Base-by-base conservation (phyloP, 257 asterid genomes). In the Linaria vulgaris region DNA sequence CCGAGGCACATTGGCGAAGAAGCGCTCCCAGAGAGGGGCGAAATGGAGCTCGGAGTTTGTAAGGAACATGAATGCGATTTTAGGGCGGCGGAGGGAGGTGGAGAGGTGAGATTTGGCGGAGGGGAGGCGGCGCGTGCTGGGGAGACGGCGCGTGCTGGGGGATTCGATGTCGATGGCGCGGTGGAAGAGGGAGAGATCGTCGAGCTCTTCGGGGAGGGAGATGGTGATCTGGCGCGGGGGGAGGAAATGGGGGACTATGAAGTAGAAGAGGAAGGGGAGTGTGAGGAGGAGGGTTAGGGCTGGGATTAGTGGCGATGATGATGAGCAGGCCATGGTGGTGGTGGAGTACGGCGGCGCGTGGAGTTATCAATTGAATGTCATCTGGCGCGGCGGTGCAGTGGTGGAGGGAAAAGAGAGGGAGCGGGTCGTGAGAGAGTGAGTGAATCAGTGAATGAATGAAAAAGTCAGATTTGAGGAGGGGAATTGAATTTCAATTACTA, bases 181-280 rank as follows among this genome's bases (percentile, higher is more conserved):
- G 20, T 88, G 95, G 79, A 91, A 91, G 69, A 91, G 95, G 30
- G 95, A 72, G 39, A 91, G 87, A 46, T 91, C 98, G 61, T 86
- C 95, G 64, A 91, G 88, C 67, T 91, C 98, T 50, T 91, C 98
- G 45, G 96, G 85, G 38, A 70, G 61, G 21, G 94, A 78, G 67
- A 91, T 91, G 65, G 82, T 9, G 76, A 91, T 72, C 31, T 75
- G 95, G 44, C 85, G 88, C 19, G 85, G 83, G 7, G 95, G 92
- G 9, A 88, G 87, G 25, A 91, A 64, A 12, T 69, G 72, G 0
- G 98, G 96, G 41, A 73, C 94, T 19, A 91, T 63, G 57, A 72
- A 63, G 81, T 73, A 82, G 78, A 76, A 73, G 21, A 91, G 66
- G 31, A 88, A 25, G 4, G 94, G 94, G 0, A 88, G 46, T 21